Percentiles rank a stretch among this genome's conserved stretches.
phyloP scores from a whole-genome alignment of 2,329 filamentous ascomycete species.

The Aspergillus ochraceus region DNA sequence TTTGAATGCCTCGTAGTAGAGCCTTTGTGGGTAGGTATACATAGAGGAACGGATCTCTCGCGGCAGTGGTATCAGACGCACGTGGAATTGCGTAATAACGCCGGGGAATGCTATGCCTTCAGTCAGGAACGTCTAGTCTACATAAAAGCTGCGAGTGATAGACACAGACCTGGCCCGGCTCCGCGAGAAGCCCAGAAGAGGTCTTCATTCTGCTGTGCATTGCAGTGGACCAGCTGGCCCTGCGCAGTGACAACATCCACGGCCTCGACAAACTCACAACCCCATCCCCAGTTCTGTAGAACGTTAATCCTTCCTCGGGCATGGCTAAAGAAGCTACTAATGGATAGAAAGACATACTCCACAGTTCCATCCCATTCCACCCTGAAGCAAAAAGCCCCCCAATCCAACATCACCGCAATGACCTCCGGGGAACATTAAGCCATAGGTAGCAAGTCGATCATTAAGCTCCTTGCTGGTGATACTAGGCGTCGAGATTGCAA shows the following conservation, averaged over 20 bases:
- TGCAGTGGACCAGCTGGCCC: slow-evolving; percentile 30
- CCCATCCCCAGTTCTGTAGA: slow-evolving; percentile 56
- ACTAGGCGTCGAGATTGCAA: slow-evolving; percentile 48
- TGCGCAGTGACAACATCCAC: slow-evolving; percentile 53
- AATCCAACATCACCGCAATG: slow-evolving; percentile 59
- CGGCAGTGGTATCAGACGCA: slow-evolving; percentile 36
- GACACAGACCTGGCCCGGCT: slow-evolving; percentile 42
- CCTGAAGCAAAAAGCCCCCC: slow-evolving; percentile 57
- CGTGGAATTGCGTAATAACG: slow-evolving; percentile 53
- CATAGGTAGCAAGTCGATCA: slow-evolving; percentile 23
- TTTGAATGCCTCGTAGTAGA: slow-evolving; percentile 48
- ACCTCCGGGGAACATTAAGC: slow-evolving; percentile 53
- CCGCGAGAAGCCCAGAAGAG: slow-evolving; percentile 53
- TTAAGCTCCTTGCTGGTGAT: slow-evolving; percentile 44
- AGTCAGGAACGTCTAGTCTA: not conserved
- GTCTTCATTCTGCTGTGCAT: slow-evolving; percentile 43
- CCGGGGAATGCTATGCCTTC: slow-evolving; percentile 46
- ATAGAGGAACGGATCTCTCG: slow-evolving; percentile 32
- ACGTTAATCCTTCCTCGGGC: not conserved
- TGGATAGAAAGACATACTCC: slow-evolving; percentile 35
- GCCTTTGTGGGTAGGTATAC: slow-evolving; percentile 51
- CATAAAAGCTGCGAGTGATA: not conserved
- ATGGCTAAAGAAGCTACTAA: not conserved
- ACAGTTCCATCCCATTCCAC: slow-evolving; percentile 61
- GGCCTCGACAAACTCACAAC: slow-evolving; percentile 48